Conservation (phyloP, 2,329 filamentous ascomycete genomes). For the Pseudopyricularia javanii region DNA sequence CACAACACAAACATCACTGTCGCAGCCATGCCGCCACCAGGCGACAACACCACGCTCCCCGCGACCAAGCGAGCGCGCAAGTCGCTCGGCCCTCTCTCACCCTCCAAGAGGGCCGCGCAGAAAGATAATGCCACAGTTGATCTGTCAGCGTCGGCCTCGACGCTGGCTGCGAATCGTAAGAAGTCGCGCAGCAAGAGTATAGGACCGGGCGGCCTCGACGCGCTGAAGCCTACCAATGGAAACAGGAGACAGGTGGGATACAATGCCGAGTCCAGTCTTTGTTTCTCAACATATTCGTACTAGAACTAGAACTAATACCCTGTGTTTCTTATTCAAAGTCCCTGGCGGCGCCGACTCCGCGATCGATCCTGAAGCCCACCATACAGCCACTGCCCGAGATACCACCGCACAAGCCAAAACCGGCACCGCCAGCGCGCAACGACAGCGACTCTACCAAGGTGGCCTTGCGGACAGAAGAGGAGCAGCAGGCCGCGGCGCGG, state of each 20-base stretch:
- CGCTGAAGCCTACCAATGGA: slow-evolving; percentile 60
- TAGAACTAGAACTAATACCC: background rate
- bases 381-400: slow-evolving; percentile 55
- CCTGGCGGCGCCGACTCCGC: slow-evolving; percentile 39
- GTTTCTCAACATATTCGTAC: background rate
- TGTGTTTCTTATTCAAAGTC: slow-evolving; percentile 27
- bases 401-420: slow-evolving; percentile 53
- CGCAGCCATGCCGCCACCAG: slow-evolving; percentile 23
- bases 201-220: slow-evolving; percentile 80
- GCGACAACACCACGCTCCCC: slow-evolving; percentile 36
- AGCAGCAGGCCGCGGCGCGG: slow-evolving; percentile 56
- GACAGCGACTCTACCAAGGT: slow-evolving; percentile 40
- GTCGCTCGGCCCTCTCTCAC: slow-evolving; percentile 53
- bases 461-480: slow-evolving; percentile 55
- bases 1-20: background rate
- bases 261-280: background rate
- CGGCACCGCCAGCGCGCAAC: slow-evolving; percentile 16
- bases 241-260: slow-evolving; percentile 62
- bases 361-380: slow-evolving; percentile 73
- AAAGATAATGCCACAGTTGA: slow-evolving; percentile 72
- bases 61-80: slow-evolving; percentile 51
- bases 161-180: slow-evolving; percentile 38
- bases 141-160: slow-evolving; percentile 30
- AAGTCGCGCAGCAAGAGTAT: slow-evolving; percentile 93
- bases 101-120: slow-evolving; percentile 38